Evolutionary conservation across 2,329 filamentous ascomycete genomes (phyloP).

Genomic region (Leptosphaerulina australis): DNA sequence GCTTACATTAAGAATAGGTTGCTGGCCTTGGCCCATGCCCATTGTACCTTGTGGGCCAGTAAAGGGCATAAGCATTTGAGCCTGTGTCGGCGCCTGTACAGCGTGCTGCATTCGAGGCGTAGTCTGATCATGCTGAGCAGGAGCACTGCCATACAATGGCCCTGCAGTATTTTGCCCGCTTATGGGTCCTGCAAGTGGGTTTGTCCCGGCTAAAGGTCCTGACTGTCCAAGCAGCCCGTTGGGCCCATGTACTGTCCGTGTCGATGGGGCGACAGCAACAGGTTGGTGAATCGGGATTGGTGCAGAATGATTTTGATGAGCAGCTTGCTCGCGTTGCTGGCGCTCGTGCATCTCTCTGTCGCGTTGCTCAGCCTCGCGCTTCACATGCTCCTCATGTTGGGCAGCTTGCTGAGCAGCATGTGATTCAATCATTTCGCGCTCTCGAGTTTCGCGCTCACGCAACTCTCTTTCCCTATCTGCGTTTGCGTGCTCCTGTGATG

Average conservation of each 20-base stretch:
- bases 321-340: conserved; percentile 70
- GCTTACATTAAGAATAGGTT: conserved; percentile 73
- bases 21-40: conserved; percentile 75
- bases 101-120: conserved; percentile 66
- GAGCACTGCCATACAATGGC: conserved; percentile 73
- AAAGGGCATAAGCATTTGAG: conserved; percentile 60
- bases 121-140: conserved; percentile 63
- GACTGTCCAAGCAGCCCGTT: conserved; percentile 76
- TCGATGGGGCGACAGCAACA: conserved; percentile 76
- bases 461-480: conserved; percentile 56
- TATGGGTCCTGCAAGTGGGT: conserved; percentile 58
- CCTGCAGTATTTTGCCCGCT: conserved; percentile 65
- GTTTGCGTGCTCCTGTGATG: conserved; percentile 43
- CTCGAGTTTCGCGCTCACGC: conserved; percentile 50
- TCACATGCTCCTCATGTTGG: conserved; percentile 62
- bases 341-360: conserved; percentile 61
- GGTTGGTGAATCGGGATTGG: conserved; percentile 94
- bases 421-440: conserved; percentile 62
- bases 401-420: conserved; percentile 45
- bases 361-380: conserved; percentile 54
- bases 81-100: conserved; percentile 59
- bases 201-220: conserved; percentile 58
- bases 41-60: conserved; percentile 56
- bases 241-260: conserved; percentile 83
- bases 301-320: conserved; percentile 85